Evolutionary conservation across 2,329 filamentous ascomycete genomes (phyloP).

Genomic region (Trichoderma atrobrunneum): DNA sequence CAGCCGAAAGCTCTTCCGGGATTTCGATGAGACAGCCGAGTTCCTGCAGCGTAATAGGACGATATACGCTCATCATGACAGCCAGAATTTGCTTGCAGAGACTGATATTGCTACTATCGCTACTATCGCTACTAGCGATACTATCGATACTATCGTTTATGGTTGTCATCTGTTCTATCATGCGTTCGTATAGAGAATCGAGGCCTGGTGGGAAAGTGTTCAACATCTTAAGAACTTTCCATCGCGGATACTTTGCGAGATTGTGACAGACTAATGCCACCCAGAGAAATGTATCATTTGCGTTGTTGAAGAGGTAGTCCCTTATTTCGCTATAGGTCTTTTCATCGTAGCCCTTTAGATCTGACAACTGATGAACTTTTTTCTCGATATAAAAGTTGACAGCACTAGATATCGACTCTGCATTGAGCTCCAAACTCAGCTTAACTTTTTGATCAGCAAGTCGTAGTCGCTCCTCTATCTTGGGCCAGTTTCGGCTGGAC

Average conservation of each 20-base stretch:
- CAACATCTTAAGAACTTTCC: slow-evolving; percentile 25
- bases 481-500: slow-evolving; percentile 42
- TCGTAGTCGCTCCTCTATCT: slow-evolving; percentile 36
- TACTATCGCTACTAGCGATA: neutral
- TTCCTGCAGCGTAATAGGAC: slow-evolving; percentile 38
- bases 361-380: slow-evolving; percentile 33
- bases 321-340: slow-evolving; percentile 15
- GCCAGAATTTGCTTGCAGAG: slow-evolving; percentile 37
- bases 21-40: neutral
- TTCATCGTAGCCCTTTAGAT: slow-evolving; percentile 19
- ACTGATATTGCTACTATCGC: slow-evolving; percentile 24
- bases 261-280: slow-evolving; percentile 25
- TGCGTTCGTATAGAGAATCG: slow-evolving; percentile 36
- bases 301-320: slow-evolving; percentile 29
- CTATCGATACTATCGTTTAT: slow-evolving; percentile 12
- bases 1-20: neutral
- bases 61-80: slow-evolving; percentile 30
- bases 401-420: slow-evolving; percentile 33
- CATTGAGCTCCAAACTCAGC: slow-evolving; percentile 39
- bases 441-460: slow-evolving; percentile 22
- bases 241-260: slow-evolving; percentile 19
- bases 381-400: slow-evolving; percentile 38
- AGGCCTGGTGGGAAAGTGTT: slow-evolving; percentile 35
- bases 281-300: slow-evolving; percentile 36
- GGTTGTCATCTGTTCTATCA: slow-evolving; percentile 34